phyloP scores from a whole-genome alignment of 2,329 filamentous ascomycete species.

The Monilinia vaccinii-corymbosi region DNA sequence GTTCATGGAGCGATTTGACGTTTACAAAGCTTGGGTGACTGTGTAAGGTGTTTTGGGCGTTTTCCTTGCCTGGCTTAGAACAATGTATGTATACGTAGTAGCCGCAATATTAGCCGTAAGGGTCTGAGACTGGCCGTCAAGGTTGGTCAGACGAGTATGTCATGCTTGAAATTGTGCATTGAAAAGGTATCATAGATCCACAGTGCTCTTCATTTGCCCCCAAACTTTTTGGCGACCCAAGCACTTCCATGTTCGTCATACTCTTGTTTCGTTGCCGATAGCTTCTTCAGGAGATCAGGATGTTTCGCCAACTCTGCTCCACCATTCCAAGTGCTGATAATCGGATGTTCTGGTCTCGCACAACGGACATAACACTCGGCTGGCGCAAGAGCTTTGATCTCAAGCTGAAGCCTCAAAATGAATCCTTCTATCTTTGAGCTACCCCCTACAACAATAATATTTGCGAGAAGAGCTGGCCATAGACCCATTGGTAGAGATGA shows the following conservation, averaged over 20 bases:
- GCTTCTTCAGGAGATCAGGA: constrained; percentile 49
- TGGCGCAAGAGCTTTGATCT: constrained; percentile 62
- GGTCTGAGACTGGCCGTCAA: neutral
- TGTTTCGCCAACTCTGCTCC: constrained; percentile 70
- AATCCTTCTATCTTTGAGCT: constrained; percentile 76
- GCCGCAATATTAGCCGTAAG: neutral
- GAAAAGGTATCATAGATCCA: neutral
- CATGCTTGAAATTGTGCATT: neutral
- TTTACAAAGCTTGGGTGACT: neutral
- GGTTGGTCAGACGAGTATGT: neutral
- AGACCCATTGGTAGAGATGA: constrained; percentile 68
- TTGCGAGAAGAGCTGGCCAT: constrained; percentile 75
- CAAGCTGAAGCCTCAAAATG: constrained; percentile 65
- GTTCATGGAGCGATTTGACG: neutral
- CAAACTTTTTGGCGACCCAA: constrained; percentile 69
- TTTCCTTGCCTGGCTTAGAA: neutral
- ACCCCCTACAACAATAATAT: constrained; percentile 82
- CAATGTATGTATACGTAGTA: neutral
- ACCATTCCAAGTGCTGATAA: constrained; percentile 77
- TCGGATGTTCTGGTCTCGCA: constrained; percentile 59
- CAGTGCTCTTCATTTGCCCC: constrained; percentile 26
- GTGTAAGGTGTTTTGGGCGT: neutral
- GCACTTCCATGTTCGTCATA: constrained; percentile 77
- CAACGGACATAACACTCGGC: constrained; percentile 73
- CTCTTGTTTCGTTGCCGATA: constrained; percentile 77